Evolutionary conservation across 192 early-diverging fungal genomes (phyloP), one percentile per base, ranked within the genome.

Genomic region (Linnemannia schmuckeri): DNA sequence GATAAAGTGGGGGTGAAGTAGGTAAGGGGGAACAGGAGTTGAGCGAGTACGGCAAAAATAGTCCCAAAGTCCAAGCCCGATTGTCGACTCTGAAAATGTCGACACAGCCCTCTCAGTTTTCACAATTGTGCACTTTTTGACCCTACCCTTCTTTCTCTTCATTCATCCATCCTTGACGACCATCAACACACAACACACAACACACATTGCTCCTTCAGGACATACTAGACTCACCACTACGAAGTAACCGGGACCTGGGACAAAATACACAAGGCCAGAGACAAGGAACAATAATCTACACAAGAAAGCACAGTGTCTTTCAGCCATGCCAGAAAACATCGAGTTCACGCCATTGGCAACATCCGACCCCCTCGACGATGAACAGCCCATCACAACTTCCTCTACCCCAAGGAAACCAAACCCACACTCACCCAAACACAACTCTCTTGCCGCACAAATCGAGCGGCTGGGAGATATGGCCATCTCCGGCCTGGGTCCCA

Each of bases 401-500:
- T 46, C 79, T 12, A 75, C 80, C 46, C 55, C 44, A 33, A 40
- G 69, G 20, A 66, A 44, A 54, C 57, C 72, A 47, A 5, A 17
- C 6, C 74, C 33, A 1, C 49, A 5, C 20, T 33, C 46, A 0
- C 38, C 44, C 22, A 81, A 69, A 69, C 44, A 33, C 8, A 46
- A 61, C 66, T 52, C 79, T 0, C 42, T 87, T 22, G 68, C 80
- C 9, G 76, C 30, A 3, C 69, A 47, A 44, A 52, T 87, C 24
- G 85, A 87, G 18, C 69, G 49, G 13, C 13, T 87, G 0, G 78
- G 79, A 18, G 85, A 87, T 72, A 27, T 77, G 27, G 88, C 90
- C 52, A 90, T 93, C 24, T 81, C 75, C 22, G 88, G 87, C 22
- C 81, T 90, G 35, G 92, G 92, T 0, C 92, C 92, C 2, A 61